A percentile compares a stretch with the other conserved stretches of the same genome.
These are phyloP conservation scores for Meyerozyma carpophila DNA, from an alignment of 1,139 yeast genomes.

Conservation along the genomic window DNA sequence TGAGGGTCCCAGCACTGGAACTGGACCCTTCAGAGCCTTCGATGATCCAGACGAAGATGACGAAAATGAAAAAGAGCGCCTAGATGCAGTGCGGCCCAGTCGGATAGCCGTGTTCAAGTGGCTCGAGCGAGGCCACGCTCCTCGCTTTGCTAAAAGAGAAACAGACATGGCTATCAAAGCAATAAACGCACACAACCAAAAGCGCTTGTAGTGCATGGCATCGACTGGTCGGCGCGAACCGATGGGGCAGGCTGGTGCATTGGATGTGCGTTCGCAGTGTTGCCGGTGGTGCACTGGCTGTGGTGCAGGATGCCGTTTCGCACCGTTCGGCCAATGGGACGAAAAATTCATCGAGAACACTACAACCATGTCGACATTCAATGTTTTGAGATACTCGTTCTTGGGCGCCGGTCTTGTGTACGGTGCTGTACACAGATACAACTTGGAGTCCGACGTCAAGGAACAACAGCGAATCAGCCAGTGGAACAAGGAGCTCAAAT, in stretches of 20 bases:
- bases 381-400: constrained; percentile 90
- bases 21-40: background rate
- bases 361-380: constrained; percentile 31
- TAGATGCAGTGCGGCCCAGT: background rate
- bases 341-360: constrained; percentile 5
- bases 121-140: background rate
- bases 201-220: background rate
- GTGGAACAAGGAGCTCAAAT: constrained; percentile 63
- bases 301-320: background rate
- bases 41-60: constrained; percentile 1
- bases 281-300: background rate
- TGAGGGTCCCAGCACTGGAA: constrained; percentile 2
- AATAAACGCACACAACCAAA: background rate
- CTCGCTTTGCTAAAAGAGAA: background rate
- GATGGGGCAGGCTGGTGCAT: background rate
- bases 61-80: background rate
- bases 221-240: background rate
- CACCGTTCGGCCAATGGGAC: constrained; percentile 4
- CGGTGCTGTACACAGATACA: constrained; percentile 83
- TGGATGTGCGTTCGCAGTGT: background rate
- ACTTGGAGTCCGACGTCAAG: constrained; percentile 56
- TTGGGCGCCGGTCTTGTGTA: constrained; percentile 84
- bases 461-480: constrained; percentile 54
- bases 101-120: background rate
- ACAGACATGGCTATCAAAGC: background rate